These are phyloP conservation scores for Rhodotorula kratochvilovae DNA, from an alignment of 768 basidiomycete species.

Conservation along the genomic window DNA sequence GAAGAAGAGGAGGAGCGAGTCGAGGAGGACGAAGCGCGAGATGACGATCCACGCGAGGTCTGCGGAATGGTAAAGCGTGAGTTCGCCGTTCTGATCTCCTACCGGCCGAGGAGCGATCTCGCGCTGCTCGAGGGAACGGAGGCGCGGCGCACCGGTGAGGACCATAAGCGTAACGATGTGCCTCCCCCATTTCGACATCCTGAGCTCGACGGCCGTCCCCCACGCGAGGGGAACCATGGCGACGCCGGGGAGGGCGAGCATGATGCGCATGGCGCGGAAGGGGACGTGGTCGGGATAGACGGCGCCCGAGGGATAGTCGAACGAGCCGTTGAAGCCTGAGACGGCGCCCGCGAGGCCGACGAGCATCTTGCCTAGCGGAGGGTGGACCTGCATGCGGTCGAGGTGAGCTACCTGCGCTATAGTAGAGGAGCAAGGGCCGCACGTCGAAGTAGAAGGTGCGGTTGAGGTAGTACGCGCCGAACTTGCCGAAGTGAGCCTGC, in stretches of 20 bases:
- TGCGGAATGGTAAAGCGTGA: conserved; percentile 45
- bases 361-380: conserved; percentile 97
- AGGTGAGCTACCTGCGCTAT: not conserved
- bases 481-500: conserved; percentile 94
- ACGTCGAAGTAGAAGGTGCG: conserved; percentile 99
- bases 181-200: conserved; percentile 81
- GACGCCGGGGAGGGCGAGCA: conserved; percentile 90
- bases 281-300: conserved; percentile 78
- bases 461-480: conserved; percentile 89
- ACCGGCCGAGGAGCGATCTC: too few species aligned
- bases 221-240: conserved; percentile 92
- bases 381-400: conserved; percentile 54
- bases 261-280: conserved; percentile 88
- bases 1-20: conserved; percentile 98
- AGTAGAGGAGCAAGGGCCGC: not conserved
- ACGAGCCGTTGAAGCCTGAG: conserved; percentile 83
- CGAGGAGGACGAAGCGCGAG: conserved; percentile 92
- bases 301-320: conserved; percentile 90
- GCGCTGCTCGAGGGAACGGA: conserved; percentile 20
- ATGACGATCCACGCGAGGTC: conserved; percentile 96
- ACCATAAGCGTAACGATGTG: conserved; percentile 94
- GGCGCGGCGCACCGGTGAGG: conserved; percentile 63
- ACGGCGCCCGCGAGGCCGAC: conserved; percentile 88
- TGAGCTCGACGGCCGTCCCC: conserved; percentile 92
- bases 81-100: too few species aligned